Evolutionary conservation across 176 grass and related monocot genomes (phyloP).

Genomic region (Oryza coarctata): DNA sequence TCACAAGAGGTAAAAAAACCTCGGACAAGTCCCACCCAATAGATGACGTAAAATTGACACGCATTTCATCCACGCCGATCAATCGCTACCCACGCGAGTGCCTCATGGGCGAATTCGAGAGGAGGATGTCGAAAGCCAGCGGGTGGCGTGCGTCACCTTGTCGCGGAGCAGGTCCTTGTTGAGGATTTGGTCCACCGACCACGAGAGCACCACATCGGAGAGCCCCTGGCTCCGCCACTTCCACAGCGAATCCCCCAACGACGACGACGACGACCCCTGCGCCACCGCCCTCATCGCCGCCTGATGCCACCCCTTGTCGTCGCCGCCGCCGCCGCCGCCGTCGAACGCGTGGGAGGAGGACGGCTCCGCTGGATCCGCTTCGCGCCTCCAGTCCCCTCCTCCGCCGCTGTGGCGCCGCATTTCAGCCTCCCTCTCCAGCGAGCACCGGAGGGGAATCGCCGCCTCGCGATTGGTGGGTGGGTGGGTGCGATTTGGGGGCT

Average conservation of each 20-base stretch:
- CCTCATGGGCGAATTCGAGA: background rate
- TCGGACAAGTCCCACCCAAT: background rate
- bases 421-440: slow-evolving; percentile 9
- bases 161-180: slow-evolving; percentile 60
- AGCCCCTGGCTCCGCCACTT: slow-evolving; percentile 47
- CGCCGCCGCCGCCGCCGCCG: slow-evolving; percentile 14
- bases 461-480: slow-evolving; percentile 15
- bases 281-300: background rate
- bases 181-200: slow-evolving; percentile 65
- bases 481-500: background rate
- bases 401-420: slow-evolving; percentile 31
- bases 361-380: slow-evolving; percentile 20
- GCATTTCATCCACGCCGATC: slow-evolving; percentile 14
- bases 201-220: slow-evolving; percentile 58
- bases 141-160: slow-evolving; percentile 63
- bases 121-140: background rate
- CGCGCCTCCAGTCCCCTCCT: slow-evolving; percentile 9
- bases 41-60: background rate
- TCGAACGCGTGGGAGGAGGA: slow-evolving; percentile 19
- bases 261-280: background rate
- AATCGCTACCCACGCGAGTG: slow-evolving; percentile 5
- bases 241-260: slow-evolving; percentile 35
- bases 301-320: background rate
- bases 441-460: background rate
- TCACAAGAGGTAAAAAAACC: background rate